A percentile compares a stretch with the other conserved stretches of the same genome.
These are phyloP conservation scores for Ilex paraguariensis DNA, from an alignment of 305 asterid genomes.

Conservation along the genomic window DNA sequence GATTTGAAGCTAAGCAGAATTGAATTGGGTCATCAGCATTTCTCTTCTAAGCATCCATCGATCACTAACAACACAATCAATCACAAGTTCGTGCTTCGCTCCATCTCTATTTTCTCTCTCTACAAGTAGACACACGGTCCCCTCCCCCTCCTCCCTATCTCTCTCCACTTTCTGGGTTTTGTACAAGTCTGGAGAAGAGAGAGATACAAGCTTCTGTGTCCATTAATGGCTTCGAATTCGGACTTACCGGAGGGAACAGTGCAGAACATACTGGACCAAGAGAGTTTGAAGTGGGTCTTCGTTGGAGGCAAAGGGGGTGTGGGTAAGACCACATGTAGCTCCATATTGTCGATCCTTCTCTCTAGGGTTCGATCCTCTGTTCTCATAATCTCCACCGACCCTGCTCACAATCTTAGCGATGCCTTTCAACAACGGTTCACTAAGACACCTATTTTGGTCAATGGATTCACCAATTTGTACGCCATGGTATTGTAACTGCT, in stretches of 20 bases:
- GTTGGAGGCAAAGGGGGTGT: slow-evolving; percentile 48
- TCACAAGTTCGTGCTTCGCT: too few relatives aligned
- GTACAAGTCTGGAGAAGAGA: too few relatives aligned
- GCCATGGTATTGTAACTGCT: slow-evolving; percentile 1
- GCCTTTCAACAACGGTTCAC: slow-evolving; percentile 7
- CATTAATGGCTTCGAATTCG: slow-evolving; percentile 20
- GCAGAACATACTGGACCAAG: slow-evolving; percentile 32
- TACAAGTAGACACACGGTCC: too few relatives aligned
- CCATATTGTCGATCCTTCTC: slow-evolving; percentile 34
- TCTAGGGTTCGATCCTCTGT: slow-evolving; percentile 22
- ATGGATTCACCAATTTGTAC: slow-evolving; percentile 7
- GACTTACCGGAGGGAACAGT: slow-evolving; percentile 37
- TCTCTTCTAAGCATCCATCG: too few relatives aligned
- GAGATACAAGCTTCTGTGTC: background rate
- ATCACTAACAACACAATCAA: too few relatives aligned
- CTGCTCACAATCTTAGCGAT: slow-evolving; percentile 9
- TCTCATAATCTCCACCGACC: slow-evolving; percentile 5
- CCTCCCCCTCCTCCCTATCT: too few relatives aligned
- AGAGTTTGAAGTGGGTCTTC: slow-evolving; percentile 36
- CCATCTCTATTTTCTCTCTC: too few relatives aligned
- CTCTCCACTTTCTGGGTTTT: too few relatives aligned
- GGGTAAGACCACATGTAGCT: slow-evolving; percentile 40
- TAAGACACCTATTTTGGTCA: slow-evolving; percentile 2
- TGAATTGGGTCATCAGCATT: too few relatives aligned
- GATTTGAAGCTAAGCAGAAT: too few relatives aligned